Percentiles rank a stretch among this genome's conserved stretches.
Evolutionary conservation across 306 rosid genomes (phyloP).

Genomic region (Adenanthera pavonina): DNA sequence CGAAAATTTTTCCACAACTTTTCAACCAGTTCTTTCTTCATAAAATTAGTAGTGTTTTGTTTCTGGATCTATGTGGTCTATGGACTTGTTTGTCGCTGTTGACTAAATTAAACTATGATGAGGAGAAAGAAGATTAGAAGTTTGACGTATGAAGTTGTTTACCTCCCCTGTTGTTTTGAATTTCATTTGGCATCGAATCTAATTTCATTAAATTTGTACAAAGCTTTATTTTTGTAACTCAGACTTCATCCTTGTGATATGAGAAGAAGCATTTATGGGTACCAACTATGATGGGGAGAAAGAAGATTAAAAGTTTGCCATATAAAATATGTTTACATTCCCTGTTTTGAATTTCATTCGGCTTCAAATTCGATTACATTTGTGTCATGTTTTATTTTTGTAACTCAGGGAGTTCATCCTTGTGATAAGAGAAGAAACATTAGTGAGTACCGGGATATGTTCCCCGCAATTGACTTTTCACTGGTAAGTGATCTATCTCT

Average conservation of each 20-base stretch:
- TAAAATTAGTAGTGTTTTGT: slow-evolving; percentile 1
- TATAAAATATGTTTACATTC: background rate
- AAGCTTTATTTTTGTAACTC: slow-evolving; percentile 37
- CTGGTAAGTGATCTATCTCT: slow-evolving; percentile 61
- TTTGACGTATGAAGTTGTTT: background rate
- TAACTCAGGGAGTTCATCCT: slow-evolving; percentile 86
- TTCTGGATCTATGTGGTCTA: slow-evolving; percentile 22
- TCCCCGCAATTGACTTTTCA: slow-evolving; percentile 93
- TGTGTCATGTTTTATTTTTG: slow-evolving; percentile 26
- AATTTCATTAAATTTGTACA: background rate
- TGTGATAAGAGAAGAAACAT: slow-evolving; percentile 92
- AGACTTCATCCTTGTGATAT: slow-evolving; percentile 90
- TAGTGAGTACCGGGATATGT: slow-evolving; percentile 68
- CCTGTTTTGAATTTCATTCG: background rate
- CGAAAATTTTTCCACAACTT: too few relatives aligned
- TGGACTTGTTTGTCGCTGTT: slow-evolving; percentile 20
- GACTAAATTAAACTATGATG: slow-evolving; percentile 9
- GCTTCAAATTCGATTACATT: slow-evolving; percentile 7
- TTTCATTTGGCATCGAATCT: slow-evolving; percentile 11
- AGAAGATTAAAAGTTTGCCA: background rate
- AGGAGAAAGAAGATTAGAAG: slow-evolving; percentile 27
- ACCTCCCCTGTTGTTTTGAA: background rate
- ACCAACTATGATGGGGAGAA: slow-evolving; percentile 27
- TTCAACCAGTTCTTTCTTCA: slow-evolving; percentile 10
- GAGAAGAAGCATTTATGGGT: slow-evolving; percentile 76